phyloP scores from a whole-genome alignment of 106 monocot species.

The Allium cepa region DNA sequence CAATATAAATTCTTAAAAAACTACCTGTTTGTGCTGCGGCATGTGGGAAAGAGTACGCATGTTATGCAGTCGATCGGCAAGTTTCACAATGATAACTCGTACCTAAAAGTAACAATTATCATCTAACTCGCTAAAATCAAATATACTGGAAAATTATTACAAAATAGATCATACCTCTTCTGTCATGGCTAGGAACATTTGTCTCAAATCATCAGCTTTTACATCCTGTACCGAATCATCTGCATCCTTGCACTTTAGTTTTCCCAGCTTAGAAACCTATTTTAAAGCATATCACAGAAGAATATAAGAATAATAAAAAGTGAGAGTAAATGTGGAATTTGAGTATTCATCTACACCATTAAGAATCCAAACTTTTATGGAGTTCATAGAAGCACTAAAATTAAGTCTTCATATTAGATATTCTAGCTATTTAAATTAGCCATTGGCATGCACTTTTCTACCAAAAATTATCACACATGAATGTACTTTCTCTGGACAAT shows the following conservation, averaged over 20 bases:
- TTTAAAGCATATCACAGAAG: neutral
- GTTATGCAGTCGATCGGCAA: constrained; percentile 94
- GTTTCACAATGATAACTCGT: constrained; percentile 96
- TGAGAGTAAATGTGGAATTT: too few relatives aligned
- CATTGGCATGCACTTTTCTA: too few relatives aligned
- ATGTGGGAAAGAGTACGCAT: constrained; percentile 98
- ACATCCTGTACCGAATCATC: constrained; percentile 76
- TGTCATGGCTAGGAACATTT: constrained; percentile 99
- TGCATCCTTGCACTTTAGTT: constrained; percentile 68
- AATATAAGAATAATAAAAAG: too few relatives aligned
- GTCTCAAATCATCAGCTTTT: constrained; percentile 92
- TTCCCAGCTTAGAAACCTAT: constrained; percentile 95
- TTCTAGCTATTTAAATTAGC: too few relatives aligned
- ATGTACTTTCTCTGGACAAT: constrained; percentile 2
- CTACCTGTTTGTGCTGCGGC: constrained; percentile 95
- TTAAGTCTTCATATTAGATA: too few relatives aligned
- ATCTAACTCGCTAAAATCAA: neutral
- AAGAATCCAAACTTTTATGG: too few relatives aligned
- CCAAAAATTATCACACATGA: too few relatives aligned
- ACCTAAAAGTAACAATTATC: constrained; percentile 34
- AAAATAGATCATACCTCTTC: constrained; percentile 57
- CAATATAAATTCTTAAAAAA: neutral
- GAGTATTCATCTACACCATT: too few relatives aligned
- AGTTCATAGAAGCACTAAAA: too few relatives aligned
- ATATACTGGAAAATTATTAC: constrained; percentile 1